Evolutionary conservation across 176 grass and related monocot species (phyloP), one percentile per base, ranked within the genome.

Genomic region (Zoysia japonica): DNA sequence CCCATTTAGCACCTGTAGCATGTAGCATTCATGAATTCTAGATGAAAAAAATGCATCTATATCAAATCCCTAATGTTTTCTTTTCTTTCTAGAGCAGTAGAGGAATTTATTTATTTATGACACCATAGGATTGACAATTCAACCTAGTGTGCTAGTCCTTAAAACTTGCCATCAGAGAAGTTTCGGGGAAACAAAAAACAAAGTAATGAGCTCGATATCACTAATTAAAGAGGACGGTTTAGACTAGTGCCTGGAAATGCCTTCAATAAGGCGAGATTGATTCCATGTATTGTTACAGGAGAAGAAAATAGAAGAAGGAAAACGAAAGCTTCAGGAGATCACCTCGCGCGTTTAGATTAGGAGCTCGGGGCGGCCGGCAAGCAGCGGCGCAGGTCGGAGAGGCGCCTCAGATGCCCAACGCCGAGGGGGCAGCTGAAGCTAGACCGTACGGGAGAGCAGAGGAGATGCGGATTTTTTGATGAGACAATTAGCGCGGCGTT

Each of bases 1-100:
- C 28, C 78, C 88, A 90, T 90, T 55, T 61, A 79, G 70, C 41
- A 75, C 88, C 88, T 90, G 49, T 61, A 79, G 70, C 41, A 75
- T 90, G 88, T 70, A 62, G 35, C 5, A 53, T 39, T 20, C 2
- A 65, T 38, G 10, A 63, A 64, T 17, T 43, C 28, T 28, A 19
- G 37, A 72, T 39, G 7, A 5, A 13, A 63, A 40, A 1, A 20
- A 7, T 61, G 28, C 7, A 63, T 3, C n/a, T 6, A 11, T 48
- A 47, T 59, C 57, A 2, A 69, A 49, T 59, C 10, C 15, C 36
- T 16, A 52, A 13, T 47, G 8, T 16, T 40, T 54, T 53, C 8
- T 65, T 45, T 65, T 59, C 10, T 57, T 59, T 20, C 20, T 43
- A 52, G 17, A 73, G 28, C 38, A 15, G 11, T 5, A 55, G 5